Conservation (phyloP, 2,329 filamentous ascomycete species). For the Penicillium sp. region DNA sequence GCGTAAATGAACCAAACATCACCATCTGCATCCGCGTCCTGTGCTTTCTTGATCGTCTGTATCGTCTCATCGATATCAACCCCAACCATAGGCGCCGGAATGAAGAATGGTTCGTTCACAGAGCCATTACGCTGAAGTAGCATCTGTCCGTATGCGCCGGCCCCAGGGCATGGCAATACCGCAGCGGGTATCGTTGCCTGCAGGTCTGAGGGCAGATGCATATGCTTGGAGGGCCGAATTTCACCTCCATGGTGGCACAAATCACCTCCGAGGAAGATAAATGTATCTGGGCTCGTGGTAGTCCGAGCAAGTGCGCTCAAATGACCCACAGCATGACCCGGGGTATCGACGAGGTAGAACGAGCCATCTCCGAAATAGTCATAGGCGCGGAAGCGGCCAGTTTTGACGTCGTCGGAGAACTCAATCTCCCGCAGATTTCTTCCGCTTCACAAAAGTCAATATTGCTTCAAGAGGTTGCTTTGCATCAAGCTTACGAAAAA, state of each 20-base stretch:
- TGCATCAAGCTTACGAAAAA: constrained; percentile 35
- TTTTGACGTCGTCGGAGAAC: constrained; percentile 6
- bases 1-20: constrained; percentile 35
- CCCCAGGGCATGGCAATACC: constrained; percentile 1
- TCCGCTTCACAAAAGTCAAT: neutral
- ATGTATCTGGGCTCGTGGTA: constrained; percentile 34
- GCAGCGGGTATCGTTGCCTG: constrained; percentile 30
- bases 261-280: constrained; percentile 56
- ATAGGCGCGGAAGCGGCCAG: constrained; percentile 39
- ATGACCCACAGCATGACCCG: constrained; percentile 52
- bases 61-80: neutral
- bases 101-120: neutral
- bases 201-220: constrained; percentile 20
- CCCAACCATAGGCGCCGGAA: constrained; percentile 1
- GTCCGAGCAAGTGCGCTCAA: constrained; percentile 49
- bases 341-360: constrained; percentile 41
- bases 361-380: constrained; percentile 48
- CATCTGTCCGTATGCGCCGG: constrained; percentile 6
- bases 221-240: constrained; percentile 47
- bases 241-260: constrained; percentile 49
- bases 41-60: constrained; percentile 13
- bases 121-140: neutral
- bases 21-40: constrained; percentile 29
- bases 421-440: constrained; percentile 28
- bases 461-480: constrained; percentile 15